Evolutionary conservation across 2,329 filamentous ascomycete genomes (phyloP).

Genomic region (Camillea tinctor): DNA sequence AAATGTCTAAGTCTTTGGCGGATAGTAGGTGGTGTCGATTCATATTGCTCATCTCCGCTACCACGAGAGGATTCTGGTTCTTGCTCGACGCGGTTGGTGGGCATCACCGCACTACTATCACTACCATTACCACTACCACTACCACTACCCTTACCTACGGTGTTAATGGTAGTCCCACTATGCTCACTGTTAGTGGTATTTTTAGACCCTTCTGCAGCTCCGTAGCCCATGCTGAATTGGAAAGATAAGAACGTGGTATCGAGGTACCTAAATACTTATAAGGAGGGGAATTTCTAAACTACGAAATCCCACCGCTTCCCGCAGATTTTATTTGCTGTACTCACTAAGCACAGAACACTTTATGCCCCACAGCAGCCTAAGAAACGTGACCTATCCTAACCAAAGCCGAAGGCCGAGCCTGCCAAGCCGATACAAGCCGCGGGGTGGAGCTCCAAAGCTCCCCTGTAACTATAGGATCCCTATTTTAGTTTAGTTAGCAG

Average conservation of each 20-base stretch:
- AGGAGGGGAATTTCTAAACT: too few species aligned
- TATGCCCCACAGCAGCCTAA: not conserved
- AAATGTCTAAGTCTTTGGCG: slow-evolving; percentile 38
- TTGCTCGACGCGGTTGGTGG: not conserved
- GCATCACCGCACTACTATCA: not conserved
- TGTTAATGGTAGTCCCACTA: too few species aligned
- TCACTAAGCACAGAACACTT: not conserved
- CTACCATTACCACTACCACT: not conserved
- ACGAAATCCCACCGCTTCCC: too few species aligned
- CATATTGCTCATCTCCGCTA: not conserved
- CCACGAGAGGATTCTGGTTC: too few species aligned
- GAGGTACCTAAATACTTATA: too few species aligned
- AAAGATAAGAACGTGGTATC: not conserved
- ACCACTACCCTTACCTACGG: not conserved
- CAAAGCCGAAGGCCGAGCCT: not conserved
- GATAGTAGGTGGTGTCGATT: not conserved
- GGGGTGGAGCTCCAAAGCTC: not conserved
- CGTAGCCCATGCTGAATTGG: not conserved
- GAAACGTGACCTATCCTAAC: not conserved
- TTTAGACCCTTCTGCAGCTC: not conserved
- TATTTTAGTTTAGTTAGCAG: not conserved
- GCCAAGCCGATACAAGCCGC: not conserved
- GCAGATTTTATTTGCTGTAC: not conserved
- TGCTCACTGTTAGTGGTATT: not conserved
- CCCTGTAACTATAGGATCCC: too few species aligned